Base-by-base conservation (phyloP, 495 filamentous ascomycete genomes). In the Cladorrhinum samala region DNA sequence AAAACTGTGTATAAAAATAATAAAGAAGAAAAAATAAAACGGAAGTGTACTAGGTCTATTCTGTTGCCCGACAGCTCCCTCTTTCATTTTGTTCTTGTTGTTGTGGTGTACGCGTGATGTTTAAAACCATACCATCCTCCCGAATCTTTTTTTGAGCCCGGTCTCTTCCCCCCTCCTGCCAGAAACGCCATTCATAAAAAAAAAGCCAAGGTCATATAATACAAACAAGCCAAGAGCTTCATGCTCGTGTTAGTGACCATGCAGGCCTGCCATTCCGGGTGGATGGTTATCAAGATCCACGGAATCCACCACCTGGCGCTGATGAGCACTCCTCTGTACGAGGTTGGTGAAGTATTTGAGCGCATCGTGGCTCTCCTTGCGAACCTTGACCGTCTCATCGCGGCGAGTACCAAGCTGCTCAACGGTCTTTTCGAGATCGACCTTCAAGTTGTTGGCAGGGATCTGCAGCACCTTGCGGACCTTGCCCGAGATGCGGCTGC, bases 301-400 rank as follows among this genome's bases (percentile, higher is more conserved):
- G 38, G 76, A 74, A 47, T 89, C 80, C 14, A 98, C 87, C n/a
- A 79, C 78, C 25, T 72, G 78, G 54, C 83, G 78, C 58, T 91
- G 83, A 49, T 88, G 81, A 46, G 70, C 74, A 50, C 86, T 89
- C 44, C 91, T 83, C 25, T 85, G 77, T 51, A 95, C 82, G 25
- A 98, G 72, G 59, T 95, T 95, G 23, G 79, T 73, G 66, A 98
- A 98, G 71, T 89, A 95, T 66, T 89, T 91, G 61, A 81, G 77
- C 21, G 89, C 89, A 47, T 84, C 77, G 53, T 88, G 83, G 60
- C 84, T 89, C 66, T 94, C 81, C 39, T 74, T 72, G 63, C 81
- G 80, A 17, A 87, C 76, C 71, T 91, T 89, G 59, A 77, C 75
- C 21, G 87, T 89, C 62, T 96, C 89, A 42, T 91, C 83, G 55